phyloP scores from a whole-genome alignment of 805 yeast species.

The Cyberlindnera amylophila region DNA sequence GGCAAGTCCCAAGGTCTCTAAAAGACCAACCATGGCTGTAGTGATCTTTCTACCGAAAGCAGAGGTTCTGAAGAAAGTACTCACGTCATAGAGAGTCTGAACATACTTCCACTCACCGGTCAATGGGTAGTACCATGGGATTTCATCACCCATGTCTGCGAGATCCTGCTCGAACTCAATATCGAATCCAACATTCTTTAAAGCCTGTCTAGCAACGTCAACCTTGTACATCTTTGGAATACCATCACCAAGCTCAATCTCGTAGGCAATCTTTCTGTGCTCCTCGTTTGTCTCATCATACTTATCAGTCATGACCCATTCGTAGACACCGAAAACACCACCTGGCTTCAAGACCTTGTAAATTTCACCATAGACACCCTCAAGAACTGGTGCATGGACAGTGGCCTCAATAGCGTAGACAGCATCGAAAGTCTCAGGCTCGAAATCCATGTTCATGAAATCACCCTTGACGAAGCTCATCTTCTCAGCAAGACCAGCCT shows the following conservation, averaged over 20 bases:
- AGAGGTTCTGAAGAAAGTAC: slow-evolving; percentile 87
- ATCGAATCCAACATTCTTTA: slow-evolving; percentile 83
- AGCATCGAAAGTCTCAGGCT: slow-evolving; percentile 85
- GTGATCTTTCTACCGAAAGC: slow-evolving; percentile 82
- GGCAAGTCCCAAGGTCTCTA: slow-evolving; percentile 84
- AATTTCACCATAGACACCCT: slow-evolving; percentile 93
- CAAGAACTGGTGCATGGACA: slow-evolving; percentile 93
- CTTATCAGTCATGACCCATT: slow-evolving; percentile 97
- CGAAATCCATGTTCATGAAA: slow-evolving; percentile 98
- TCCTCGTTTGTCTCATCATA: slow-evolving; percentile 84
- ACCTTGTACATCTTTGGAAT: slow-evolving; percentile 93
- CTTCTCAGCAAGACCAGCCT: slow-evolving; percentile 62
- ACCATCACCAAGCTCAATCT: slow-evolving; percentile 98
- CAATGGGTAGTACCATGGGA: slow-evolving; percentile 98
- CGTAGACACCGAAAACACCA: slow-evolving; percentile 96
- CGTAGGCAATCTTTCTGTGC: slow-evolving; percentile 93
- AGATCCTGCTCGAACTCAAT: slow-evolving; percentile 72
- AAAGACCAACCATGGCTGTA: slow-evolving; percentile 68
- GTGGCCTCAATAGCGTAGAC: slow-evolving; percentile 99
- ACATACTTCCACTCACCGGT: slow-evolving; percentile 90
- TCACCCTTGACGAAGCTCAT: slow-evolving; percentile 92
- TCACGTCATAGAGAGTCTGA: slow-evolving; percentile 72
- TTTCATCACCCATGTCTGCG: slow-evolving; percentile 74
- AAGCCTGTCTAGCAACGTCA: slow-evolving; percentile 83
- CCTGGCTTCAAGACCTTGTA: slow-evolving; percentile 96